Evolutionary conservation across 2,329 filamentous ascomycete genomes (phyloP), one percentile per base, ranked within the genome.

Genomic region (Fusarium sp.): DNA sequence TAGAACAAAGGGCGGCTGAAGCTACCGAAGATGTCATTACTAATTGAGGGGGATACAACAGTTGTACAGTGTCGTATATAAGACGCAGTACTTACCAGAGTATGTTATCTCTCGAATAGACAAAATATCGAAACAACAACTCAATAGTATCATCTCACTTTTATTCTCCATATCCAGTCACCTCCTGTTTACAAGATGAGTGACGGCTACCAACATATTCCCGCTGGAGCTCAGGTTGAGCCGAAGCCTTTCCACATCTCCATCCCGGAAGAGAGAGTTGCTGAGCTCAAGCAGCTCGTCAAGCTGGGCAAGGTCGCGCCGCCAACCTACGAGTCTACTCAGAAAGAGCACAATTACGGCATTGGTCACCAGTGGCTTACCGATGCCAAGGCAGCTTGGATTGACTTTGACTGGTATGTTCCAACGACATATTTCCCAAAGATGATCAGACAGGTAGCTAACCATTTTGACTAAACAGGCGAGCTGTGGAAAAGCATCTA

Each of bases 361-460:
- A 26, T 62, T 4, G 26, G n/a, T 0, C 56, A 26, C 0, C 7
- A 62, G 32, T 62, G 58, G 58, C n/a, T 62, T 1, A 32, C 36
- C 0, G 36, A 62, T 19, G 58, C 56, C 6, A 62, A 62, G 15
- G 48, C 15, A 11, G 48, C 48, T 9, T 62, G 58, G 48, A 7
- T 56, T 7, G 21, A 56, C 2, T 62, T 62, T 15, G 36, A 62
- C n/a, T 62, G 58, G 56, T 62, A 28, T 26, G 23, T n/a, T n/a
- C n/a, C n/a, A n/a, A n/a, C n/a, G n/a, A n/a, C n/a, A n/a, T n/a
- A n/a, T n/a, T n/a, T n/a, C n/a, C n/a, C n/a, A n/a, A n/a, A n/a
- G n/a, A n/a, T n/a, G n/a, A n/a, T n/a, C n/a, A n/a, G n/a, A n/a
- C 32, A 4, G 14, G 17, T 21, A 19, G 7, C 49, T 53, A 1